Conservation (phyloP, 2,329 filamentous ascomycete genomes). For the Metarhizium guizhouense region DNA sequence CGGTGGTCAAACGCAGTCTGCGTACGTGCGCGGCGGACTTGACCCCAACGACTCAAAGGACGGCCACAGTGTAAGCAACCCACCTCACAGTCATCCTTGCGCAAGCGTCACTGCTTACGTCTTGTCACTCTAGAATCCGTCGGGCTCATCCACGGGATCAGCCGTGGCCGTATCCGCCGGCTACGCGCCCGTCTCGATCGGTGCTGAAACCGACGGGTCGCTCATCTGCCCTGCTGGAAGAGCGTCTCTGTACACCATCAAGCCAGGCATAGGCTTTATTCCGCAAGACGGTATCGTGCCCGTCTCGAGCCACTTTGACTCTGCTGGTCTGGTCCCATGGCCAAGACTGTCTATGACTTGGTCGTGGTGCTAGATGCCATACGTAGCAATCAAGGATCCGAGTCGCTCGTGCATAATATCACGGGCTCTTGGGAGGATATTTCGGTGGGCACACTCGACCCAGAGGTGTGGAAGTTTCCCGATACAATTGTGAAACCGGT, state of each 20-base stretch:
- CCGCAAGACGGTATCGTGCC: conserved; percentile 5
- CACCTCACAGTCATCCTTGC: background rate
- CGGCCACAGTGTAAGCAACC: conserved; percentile 6
- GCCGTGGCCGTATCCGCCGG: conserved; percentile 43
- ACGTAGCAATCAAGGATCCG: too few relatives aligned
- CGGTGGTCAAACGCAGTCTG: conserved; percentile 8
- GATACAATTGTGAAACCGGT: background rate
- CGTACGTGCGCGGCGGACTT: conserved; percentile 8
- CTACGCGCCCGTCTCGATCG: conserved; percentile 46
- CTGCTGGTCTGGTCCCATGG: conserved; percentile 5
- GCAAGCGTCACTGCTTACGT: background rate
- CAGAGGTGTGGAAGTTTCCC: background rate
- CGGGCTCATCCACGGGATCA: conserved; percentile 48
- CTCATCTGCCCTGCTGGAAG: conserved; percentile 8
- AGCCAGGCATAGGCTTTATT: conserved; percentile 6
- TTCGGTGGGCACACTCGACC: background rate
- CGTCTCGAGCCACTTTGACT: conserved; percentile 3
- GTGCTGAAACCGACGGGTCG: conserved; percentile 45
- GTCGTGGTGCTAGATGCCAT: too few relatives aligned
- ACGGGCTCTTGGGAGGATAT: background rate
- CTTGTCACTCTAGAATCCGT: conserved; percentile 16
- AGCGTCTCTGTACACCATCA: conserved; percentile 8
- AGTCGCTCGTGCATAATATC: background rate
- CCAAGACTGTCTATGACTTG: conserved; percentile 5
- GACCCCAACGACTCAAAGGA: conserved; percentile 1